Base-by-base conservation (phyloP, 78 protist species). In the Dictyostelium brefeldianum region DNA sequence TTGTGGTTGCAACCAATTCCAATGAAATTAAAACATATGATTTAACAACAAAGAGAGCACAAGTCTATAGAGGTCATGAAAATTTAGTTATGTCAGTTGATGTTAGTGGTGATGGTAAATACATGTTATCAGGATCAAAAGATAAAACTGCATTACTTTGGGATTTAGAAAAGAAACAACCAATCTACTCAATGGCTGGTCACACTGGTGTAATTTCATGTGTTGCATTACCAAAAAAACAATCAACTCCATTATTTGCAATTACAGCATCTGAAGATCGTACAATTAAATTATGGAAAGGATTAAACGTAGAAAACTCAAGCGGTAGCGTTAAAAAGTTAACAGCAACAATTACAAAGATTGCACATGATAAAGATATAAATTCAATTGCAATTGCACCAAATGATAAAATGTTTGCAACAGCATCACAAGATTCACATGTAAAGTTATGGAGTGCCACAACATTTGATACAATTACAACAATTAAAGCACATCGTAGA, bases 281-380 rank as follows among this genome's bases (percentile, higher is more conserved):
- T 31, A 96, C 98, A 2, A 11, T 97, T 78, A 97, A 97, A 78
- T 29, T 62, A 67, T 97, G 98, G 98, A 89, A 64, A 25, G 6
- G 71, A 43, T 12, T 74, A 73, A 22, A 29, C 11, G 3, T 1
- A 1, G 70, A 25, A 9, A 25, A 25, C 43, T 3, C 3, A 0
- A 22, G 4, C 4, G 7, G 51, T 29, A 22, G 47, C 17, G 29
- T 78, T 25, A 48, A 81, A 51, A 50, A 47, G 25, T 0, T 15
- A 1, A 9, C 27, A 5, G 36, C 43, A 31, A 22, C 80, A 43
- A 6, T 25, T 2, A 95, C 99, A 1, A 78, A 74, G 14, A 53
- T 81, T 29, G 98, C 98, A 11, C 99, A 98, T 95, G 96, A 87
- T 47, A 97, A 97, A 87, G 99, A 97, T 90, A 92, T 98, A 62